Evolutionary conservation across 208 protist species (phyloP), one percentile per base, ranked within the genome.

Genomic region (Leishmania lainsoni): DNA sequence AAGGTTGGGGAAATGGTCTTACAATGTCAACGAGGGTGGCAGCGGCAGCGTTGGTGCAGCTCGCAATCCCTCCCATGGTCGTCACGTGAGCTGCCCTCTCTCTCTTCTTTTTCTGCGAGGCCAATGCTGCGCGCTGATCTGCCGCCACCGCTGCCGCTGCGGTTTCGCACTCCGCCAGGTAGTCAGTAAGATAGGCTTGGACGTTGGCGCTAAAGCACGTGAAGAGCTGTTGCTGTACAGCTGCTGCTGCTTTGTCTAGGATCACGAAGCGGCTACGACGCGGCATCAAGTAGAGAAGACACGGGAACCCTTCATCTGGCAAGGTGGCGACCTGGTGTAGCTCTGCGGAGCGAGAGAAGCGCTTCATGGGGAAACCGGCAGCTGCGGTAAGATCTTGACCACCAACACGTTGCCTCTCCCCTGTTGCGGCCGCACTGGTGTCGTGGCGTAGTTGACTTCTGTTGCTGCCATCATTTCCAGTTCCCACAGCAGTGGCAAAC

Each of bases 261-360:
- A 73, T 58, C 4, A 72, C n/a, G 58, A 81, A 86, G 78, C 78
- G 82, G 75, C 75, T 82, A 61, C 83, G 78, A 29, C 81, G 86
- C 3, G 86, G 86, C 69, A 92, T 71, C 0, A 92, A 76, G 81
- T 89, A 90, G 39, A 90, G 80, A 22, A 92, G 66, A 32, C 76
- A 85, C 5, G 86, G 86, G 72, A 92, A 88, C 59, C 89, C 89
- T n/a, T 92, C 89, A 32, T 81, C 84, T 3, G 89, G 89, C 0
- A 85, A 73, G 8, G 82, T 83, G 5, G 89, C 89, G 35, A 89
- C 73, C 69, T 87, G 83, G n/a, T 84, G 86, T 29, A 83, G 81
- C 72, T 86, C 78, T 51, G 77, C 77, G 22, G 77, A 78, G 12
- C 74, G 82, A 20, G 82, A 86, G 49, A 86, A 82, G 65, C 78